These are phyloP conservation scores for Brassica incana DNA, from an alignment of 345 rosid species.

Conservation along the genomic window DNA sequence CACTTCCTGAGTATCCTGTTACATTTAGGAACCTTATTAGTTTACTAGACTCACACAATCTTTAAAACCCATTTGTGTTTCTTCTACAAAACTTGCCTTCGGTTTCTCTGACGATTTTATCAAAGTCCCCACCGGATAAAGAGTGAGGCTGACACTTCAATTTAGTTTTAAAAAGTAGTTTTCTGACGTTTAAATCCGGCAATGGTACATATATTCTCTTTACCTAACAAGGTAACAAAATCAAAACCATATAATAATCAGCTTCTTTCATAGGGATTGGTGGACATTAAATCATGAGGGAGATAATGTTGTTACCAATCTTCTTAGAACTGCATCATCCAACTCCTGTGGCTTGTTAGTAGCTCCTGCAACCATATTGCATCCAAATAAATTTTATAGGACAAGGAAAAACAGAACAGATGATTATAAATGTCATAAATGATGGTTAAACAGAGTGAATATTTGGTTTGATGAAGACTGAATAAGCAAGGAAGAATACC, in stretches of 20 bases:
- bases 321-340: constrained; percentile 94
- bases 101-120: constrained; percentile 74
- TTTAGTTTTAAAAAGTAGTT: constrained; percentile 66
- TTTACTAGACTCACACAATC: neutral
- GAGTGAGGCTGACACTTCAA: constrained; percentile 82
- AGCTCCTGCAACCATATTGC: constrained; percentile 61
- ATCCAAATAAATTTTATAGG: neutral
- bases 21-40: neutral
- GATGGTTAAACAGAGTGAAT: neutral
- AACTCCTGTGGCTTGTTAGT: constrained; percentile 97
- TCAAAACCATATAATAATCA: neutral
- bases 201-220: constrained; percentile 92
- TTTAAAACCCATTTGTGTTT: neutral
- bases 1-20: constrained; percentile 95
- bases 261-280: neutral
- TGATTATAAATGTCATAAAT: neutral
- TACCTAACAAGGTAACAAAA: constrained; percentile 45
- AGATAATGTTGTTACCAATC: constrained; percentile 60
- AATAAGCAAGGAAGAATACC: constrained; percentile 49
- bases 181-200: constrained; percentile 76
- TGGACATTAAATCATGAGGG: neutral
- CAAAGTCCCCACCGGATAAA: constrained; percentile 73
- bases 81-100: constrained; percentile 55
- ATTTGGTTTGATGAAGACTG: neutral
- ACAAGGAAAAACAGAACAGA: neutral